A percentile compares a stretch with the other conserved stretches of the same genome.
phyloP scores from a whole-genome alignment of 495 filamentous ascomycete genomes.

The Lasiosphaeris hirsuta region DNA sequence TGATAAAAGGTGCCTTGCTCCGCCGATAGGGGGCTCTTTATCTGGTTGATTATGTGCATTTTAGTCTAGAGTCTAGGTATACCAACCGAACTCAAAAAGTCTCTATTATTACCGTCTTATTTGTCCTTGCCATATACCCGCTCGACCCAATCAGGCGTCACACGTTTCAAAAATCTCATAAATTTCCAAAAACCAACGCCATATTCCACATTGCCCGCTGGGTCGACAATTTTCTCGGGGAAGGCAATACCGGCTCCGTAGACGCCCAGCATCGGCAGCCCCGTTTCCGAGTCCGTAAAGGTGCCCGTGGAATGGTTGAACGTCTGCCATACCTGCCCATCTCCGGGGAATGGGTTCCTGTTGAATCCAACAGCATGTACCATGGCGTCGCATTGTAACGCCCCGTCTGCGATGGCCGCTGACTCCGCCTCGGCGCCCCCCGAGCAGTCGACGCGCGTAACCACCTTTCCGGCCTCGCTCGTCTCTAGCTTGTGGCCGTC shows the following conservation, averaged over 20 bases:
- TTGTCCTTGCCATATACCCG: background rate
- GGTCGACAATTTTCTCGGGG: slow-evolving; percentile 15
- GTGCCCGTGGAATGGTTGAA: slow-evolving; percentile 16
- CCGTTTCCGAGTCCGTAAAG: background rate
- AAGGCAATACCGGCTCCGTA: slow-evolving; percentile 28
- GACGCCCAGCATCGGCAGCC: slow-evolving; percentile 7
- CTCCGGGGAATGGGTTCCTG: slow-evolving; percentile 1
- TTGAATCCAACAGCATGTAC: slow-evolving; percentile 20
- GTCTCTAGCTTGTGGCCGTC: slow-evolving; percentile 36
- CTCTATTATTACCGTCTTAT: no score
- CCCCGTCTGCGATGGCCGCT: slow-evolving; percentile 1
- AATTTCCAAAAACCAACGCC: slow-evolving; percentile 25
- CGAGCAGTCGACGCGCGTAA: slow-evolving; percentile 23
- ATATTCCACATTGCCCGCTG: slow-evolving; percentile 10
- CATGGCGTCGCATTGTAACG: slow-evolving; percentile 8
- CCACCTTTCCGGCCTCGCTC: slow-evolving; percentile 48
- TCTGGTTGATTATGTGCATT: no score
- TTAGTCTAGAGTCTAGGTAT: no score
- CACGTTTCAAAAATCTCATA: slow-evolving; percentile 21
- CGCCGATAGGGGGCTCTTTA: no score
- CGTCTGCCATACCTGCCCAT: background rate
- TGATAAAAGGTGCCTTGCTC: no score
- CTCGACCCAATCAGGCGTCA: slow-evolving; percentile 20
- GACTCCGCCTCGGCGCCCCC: slow-evolving; percentile 2
- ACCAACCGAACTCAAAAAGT: no score